A percentile compares a stretch with the other conserved stretches of the same genome.
Evolutionary conservation across 257 asterid genomes (phyloP).

Genomic region (Jasminum sambac): DNA sequence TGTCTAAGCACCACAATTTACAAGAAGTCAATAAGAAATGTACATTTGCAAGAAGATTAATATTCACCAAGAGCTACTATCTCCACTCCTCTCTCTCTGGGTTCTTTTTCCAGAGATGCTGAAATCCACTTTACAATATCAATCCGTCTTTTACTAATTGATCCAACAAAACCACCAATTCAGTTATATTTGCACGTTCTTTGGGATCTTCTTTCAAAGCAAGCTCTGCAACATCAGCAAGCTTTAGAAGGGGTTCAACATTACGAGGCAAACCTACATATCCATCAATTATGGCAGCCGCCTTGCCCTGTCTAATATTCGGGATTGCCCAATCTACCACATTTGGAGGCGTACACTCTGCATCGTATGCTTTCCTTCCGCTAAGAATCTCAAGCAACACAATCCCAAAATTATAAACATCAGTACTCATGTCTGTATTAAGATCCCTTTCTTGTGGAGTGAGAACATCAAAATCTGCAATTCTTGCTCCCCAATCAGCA

Average conservation of each 20-base stretch:
- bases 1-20: conserved; percentile 37
- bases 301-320: conserved; percentile 66
- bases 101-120: conserved; percentile 27
- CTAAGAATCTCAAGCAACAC: conserved; percentile 87
- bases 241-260: conserved; percentile 85
- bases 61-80: conserved; percentile 40
- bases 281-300: conserved; percentile 79
- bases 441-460: conserved; percentile 54
- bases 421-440: conserved; percentile 49
- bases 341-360: conserved; percentile 64
- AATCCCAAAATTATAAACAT: conserved; percentile 78
- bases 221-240: conserved; percentile 81
- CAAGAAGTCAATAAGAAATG: conserved; percentile 58
- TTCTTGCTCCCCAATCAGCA: conserved; percentile 73
- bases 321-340: conserved; percentile 91
- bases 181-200: conserved; percentile 58
- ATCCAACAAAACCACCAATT: conserved; percentile 64
- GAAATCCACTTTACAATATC: conserved; percentile 36
- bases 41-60: conserved; percentile 65
- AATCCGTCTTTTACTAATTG: conserved; percentile 74
- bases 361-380: conserved; percentile 74
- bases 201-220: conserved; percentile 68
- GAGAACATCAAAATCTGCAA: conserved; percentile 72
- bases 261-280: conserved; percentile 71
- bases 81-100: conserved; percentile 28